Percentiles rank a stretch among this genome's conserved stretches.
Conservation (phyloP, 169 alveolate species). For the Cryptosporidium sp. region DNA sequence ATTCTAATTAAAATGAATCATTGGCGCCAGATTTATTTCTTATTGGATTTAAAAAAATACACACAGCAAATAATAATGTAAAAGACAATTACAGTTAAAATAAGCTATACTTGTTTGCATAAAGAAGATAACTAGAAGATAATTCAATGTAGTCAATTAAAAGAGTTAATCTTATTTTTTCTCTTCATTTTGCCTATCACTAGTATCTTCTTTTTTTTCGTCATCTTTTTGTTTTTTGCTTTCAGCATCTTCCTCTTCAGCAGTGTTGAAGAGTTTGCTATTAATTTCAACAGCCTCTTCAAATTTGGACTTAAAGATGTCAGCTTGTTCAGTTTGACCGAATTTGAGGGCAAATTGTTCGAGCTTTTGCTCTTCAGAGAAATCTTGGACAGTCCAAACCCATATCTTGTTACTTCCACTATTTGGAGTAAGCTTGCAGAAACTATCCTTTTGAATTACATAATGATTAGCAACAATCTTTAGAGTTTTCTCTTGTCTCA, state of each 20-base stretch:
- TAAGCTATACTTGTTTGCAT: background rate
- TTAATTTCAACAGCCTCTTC: conserved; percentile 91
- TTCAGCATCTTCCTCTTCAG: conserved; percentile 16
- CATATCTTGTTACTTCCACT: conserved; percentile 96
- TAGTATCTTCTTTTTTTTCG: background rate
- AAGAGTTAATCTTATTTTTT: background rate
- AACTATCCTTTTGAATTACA: conserved; percentile 85
- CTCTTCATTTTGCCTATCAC: background rate
- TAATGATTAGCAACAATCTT: conserved; percentile 96
- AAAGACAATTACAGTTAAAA: background rate
- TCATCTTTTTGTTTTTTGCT: background rate
- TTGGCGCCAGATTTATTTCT: background rate
- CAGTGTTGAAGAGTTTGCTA: conserved; percentile 81
- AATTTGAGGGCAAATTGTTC: conserved; percentile 95
- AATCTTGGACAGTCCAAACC: conserved; percentile 96
- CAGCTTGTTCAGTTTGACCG: conserved; percentile 91
- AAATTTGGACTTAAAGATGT: conserved; percentile 88
- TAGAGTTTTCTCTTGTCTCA: conserved; percentile 96
- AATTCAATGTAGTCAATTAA: background rate
- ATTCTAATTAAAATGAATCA: too few species aligned
- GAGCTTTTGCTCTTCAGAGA: conserved; percentile 92
- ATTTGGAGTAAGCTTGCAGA: conserved; percentile 95
- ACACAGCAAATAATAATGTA: background rate
- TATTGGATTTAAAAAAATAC: background rate
- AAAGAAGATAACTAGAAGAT: background rate